phyloP scores from a whole-genome alignment of 352 stramenopile genomes.

The Blastocystis sp. region DNA sequence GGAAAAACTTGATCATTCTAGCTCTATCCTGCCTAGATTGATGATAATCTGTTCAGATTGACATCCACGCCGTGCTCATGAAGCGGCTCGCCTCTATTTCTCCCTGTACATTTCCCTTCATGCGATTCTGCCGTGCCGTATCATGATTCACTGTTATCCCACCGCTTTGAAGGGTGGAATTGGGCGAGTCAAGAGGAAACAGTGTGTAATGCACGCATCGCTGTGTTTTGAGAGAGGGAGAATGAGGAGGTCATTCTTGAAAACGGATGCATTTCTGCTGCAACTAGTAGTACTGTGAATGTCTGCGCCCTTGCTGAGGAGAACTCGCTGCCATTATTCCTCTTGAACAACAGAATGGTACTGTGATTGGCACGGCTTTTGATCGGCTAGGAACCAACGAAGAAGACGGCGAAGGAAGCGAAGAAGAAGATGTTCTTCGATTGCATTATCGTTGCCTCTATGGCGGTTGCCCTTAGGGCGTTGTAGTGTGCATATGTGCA shows the following conservation, averaged over 20 bases:
- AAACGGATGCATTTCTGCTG: too few species aligned
- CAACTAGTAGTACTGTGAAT: not conserved
- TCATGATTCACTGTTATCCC: not conserved
- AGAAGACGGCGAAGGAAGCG: conserved; percentile 17
- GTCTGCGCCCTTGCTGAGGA: not conserved
- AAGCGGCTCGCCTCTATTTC: not conserved
- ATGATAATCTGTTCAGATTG: not conserved
- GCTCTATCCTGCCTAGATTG: not conserved
- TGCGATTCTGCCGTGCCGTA: not conserved
- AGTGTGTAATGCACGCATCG: too few species aligned
- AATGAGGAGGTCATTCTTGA: too few species aligned
- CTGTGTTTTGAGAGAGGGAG: too few species aligned
- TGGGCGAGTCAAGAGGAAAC: too few species aligned
- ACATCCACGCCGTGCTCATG: not conserved
- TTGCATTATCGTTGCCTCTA: conserved; percentile 30
- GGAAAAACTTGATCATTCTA: conserved; percentile 90
- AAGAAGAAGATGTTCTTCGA: conserved; percentile 66
- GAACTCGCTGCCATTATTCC: not conserved
- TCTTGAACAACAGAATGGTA: not conserved
- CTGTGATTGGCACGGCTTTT: not conserved
- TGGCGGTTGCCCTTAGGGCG: conserved; percentile 18
- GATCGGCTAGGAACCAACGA: conserved; percentile 6
- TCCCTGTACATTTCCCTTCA: not conserved
- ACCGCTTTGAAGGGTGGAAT: too few species aligned
- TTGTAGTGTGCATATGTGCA: not conserved